These are phyloP conservation scores for Pseudocercospora fijiensis DNA, from an alignment of 2,329 filamentous ascomycete species.

Conservation along the genomic window DNA sequence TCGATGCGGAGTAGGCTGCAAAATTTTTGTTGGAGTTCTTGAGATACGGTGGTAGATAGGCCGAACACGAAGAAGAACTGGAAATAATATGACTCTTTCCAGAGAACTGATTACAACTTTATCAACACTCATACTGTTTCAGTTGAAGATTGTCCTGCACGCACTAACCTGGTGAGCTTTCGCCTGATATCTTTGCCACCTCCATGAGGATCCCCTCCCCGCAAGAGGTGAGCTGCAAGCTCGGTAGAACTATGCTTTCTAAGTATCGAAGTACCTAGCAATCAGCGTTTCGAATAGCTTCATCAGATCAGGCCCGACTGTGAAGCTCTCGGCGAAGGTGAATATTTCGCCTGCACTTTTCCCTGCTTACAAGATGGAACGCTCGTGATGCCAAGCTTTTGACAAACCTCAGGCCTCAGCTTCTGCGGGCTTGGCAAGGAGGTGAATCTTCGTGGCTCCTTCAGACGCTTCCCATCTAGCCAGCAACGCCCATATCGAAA, in stretches of 20 bases:
- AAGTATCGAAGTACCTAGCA: neutral
- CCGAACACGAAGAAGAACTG: neutral
- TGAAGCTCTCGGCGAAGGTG: neutral
- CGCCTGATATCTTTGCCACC: conserved; percentile 1
- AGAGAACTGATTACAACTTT: too few relatives aligned
- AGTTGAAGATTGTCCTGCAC: neutral
- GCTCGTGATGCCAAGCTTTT: neutral
- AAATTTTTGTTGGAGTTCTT: neutral
- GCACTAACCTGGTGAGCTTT: neutral
- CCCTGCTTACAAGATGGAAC: neutral
- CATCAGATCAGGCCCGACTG: neutral
- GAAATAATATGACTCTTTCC: too few relatives aligned
- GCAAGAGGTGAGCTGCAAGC: conserved; percentile 6
- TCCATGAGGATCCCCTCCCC: conserved; percentile 7
- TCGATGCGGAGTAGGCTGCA: conserved; percentile 68
- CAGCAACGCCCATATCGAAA: neutral
- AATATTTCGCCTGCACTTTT: neutral
- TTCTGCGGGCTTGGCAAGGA: neutral
- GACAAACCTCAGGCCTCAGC: neutral
- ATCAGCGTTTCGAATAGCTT: neutral
- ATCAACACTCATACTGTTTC: too few relatives aligned
- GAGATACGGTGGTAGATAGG: neutral
- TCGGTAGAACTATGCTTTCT: neutral
- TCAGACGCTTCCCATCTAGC: neutral
- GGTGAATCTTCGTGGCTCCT: neutral